Conservation (phyloP, 257 asterid species). For the Cynanchum wilfordii region DNA sequence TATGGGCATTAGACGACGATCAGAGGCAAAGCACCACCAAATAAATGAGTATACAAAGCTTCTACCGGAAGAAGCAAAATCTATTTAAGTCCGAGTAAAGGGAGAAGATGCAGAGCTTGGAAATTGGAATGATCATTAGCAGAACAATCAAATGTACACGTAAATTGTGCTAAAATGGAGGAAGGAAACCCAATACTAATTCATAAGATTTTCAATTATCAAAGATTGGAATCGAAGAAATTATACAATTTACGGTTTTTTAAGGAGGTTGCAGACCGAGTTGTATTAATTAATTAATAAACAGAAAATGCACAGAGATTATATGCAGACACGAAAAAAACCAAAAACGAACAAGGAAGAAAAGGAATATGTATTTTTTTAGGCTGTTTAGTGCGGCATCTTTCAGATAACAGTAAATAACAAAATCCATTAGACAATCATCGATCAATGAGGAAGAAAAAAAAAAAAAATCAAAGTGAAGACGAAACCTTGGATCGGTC, state of each 20-base stretch:
- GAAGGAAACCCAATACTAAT: not conserved
- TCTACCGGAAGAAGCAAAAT: not conserved
- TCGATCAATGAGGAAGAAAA: too few species aligned
- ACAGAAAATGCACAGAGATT: too few species aligned
- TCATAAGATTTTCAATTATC: not conserved
- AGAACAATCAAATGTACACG: not conserved
- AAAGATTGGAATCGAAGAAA: not conserved
- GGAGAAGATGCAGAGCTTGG: not conserved
- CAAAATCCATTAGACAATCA: not conserved
- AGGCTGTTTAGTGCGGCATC: not conserved
- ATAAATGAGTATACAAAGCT: not conserved
- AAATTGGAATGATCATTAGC: not conserved
- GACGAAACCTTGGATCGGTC: slow-evolving; percentile 28
- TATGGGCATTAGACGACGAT: not conserved
- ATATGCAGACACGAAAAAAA: not conserved
- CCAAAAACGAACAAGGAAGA: not conserved
- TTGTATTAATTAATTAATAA: not conserved
- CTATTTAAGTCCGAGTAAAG: not conserved
- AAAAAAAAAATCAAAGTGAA: not conserved
- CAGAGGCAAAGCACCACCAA: not conserved
- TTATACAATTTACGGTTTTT: not conserved
- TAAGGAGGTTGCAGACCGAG: not conserved
- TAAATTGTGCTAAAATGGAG: not conserved
- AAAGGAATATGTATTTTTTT: not conserved
- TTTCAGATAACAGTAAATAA: not conserved